Evolutionary conservation across 2,329 filamentous ascomycete genomes (phyloP), one percentile per base, ranked within the genome.

Genomic region (Xylariaceae sp.): DNA sequence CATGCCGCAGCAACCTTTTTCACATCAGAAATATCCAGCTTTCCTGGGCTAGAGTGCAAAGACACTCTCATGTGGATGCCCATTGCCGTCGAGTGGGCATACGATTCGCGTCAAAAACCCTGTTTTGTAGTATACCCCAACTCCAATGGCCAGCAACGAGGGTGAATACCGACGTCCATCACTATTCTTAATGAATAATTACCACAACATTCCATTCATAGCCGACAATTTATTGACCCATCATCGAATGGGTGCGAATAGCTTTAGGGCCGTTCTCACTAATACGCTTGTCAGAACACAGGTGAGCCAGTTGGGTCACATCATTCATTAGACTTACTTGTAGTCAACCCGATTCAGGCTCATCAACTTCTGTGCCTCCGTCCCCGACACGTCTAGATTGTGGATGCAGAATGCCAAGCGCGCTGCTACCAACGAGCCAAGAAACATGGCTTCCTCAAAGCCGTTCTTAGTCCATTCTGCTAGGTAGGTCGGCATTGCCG

Each of bases 351-450:
- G 67, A 50, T 65, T 77, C 42, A 81, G 59, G 49, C 74, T 79
- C 72, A 79, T 79, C 43, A 69, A 55, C 33, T 74, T 66, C 60
- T 79, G 75, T 13, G 68, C 66, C 57, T 81, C 77, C 34, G 71
- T 47, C 13, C 68, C 67, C 49, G 69, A 64, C 19, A 66, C 68
- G 42, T 81, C 77, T 54, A 78, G 60, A 53, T 79, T 79, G 51
- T 81, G 76, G 50, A 79, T 63, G 53, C 75, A 79, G 54, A 75
- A 81, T 2, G 74, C 76, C 40, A 80, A 67, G 16, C 77, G 64
- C 2, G 87, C 89, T 1, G 87, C 88, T 24, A 95, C 85, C 65
- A 95, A 88, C 2, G 88, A 87, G 9, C 90, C 90, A 6, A 96
- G 70, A 66, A 96, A 95, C 58, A 83, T 80, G 37, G 86, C 81